phyloP scores from a whole-genome alignment of 192 early-diverging fungal species.

The Radiomyces spectabilis region DNA sequence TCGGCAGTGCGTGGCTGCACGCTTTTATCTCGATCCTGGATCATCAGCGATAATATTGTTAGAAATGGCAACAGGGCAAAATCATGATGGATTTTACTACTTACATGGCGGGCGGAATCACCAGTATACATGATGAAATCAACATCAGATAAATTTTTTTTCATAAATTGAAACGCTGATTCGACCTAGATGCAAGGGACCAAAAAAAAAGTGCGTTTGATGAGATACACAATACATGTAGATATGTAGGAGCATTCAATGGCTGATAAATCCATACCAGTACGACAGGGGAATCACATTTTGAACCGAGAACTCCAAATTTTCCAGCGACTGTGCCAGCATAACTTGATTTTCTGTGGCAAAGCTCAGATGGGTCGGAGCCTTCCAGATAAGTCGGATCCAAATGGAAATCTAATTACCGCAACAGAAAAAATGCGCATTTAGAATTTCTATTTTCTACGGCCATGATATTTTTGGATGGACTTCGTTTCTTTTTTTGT shows the following conservation, averaged over 20 bases:
- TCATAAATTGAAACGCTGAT: conserved; percentile 24
- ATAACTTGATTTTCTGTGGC: conserved; percentile 8
- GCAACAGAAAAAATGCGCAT: background rate
- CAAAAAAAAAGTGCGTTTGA: background rate
- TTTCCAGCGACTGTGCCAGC: conserved; percentile 8
- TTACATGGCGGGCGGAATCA: conserved; percentile 31
- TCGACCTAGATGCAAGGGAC: background rate
- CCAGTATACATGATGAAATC: conserved; percentile 39
- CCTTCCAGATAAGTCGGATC: conserved; percentile 10
- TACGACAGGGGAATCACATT: conserved; percentile 14
- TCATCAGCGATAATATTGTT: background rate
- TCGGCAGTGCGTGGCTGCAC: background rate
- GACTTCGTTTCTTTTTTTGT: background rate
- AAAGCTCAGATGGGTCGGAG: conserved; percentile 1
- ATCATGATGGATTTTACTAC: too few relatives aligned
- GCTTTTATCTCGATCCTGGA: conserved; percentile 16
- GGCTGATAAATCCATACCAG: too few relatives aligned
- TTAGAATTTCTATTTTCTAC: too few relatives aligned
- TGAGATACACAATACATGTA: background rate
- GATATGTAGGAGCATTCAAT: too few relatives aligned
- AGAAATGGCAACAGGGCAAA: background rate
- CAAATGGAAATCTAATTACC: conserved; percentile 19
- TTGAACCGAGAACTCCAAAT: conserved; percentile 12
- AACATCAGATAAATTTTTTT: conserved; percentile 9
- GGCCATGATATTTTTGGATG: background rate